phyloP scores from a whole-genome alignment of 148 eudicot genomes.

The Oxyria digyna region DNA sequence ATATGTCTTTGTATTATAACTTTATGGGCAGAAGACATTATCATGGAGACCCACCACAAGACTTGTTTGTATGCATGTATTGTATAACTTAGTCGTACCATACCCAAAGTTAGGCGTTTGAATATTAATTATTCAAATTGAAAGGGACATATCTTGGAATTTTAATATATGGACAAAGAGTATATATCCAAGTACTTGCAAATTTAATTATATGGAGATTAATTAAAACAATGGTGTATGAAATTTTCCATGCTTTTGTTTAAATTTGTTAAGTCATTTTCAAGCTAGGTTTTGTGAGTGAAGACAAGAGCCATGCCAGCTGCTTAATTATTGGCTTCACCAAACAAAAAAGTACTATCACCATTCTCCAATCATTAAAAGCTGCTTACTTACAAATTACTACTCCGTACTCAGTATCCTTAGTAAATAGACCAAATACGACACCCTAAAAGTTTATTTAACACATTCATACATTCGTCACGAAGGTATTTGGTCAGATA shows the following conservation, averaged over 20 bases:
- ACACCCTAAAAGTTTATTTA: too few species aligned
- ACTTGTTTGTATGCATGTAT: not conserved
- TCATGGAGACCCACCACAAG: not conserved
- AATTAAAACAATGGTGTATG: not conserved
- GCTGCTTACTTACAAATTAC: too few species aligned
- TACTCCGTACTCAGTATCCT: too few species aligned
- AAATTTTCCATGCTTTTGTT: not conserved
- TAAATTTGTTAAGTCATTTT: not conserved
- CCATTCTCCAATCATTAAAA: conserved; percentile 4
- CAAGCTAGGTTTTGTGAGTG: not conserved
- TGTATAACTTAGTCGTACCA: too few species aligned
- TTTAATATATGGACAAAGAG: not conserved
- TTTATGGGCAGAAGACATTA: not conserved
- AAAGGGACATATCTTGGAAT: not conserved
- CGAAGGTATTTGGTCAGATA: too few species aligned
- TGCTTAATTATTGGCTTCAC: conserved; percentile 22
- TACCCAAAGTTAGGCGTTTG: not conserved
- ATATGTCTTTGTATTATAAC: not conserved
- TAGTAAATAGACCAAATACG: too few species aligned
- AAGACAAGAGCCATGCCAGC: not conserved
- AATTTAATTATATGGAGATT: not conserved
- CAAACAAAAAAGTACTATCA: conserved; percentile 7
- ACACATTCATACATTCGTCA: too few species aligned
- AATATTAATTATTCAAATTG: not conserved
- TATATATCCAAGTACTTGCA: not conserved